Evolutionary conservation across 2,329 filamentous ascomycete species (phyloP).

Genomic region (Xylaria sp.): DNA sequence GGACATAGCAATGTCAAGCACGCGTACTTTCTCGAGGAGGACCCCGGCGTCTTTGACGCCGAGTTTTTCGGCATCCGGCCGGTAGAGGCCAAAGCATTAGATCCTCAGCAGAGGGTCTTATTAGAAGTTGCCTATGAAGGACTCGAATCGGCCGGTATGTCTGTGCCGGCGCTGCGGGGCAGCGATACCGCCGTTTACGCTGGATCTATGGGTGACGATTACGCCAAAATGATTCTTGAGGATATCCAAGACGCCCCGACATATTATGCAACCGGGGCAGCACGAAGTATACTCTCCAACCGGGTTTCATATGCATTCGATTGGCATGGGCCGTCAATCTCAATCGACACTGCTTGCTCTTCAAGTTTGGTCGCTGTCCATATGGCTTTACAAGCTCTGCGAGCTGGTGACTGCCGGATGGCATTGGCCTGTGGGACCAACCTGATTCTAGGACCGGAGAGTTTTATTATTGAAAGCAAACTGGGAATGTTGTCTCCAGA

Average conservation of each 20-base stretch:
- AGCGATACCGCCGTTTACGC: conserved; percentile 19
- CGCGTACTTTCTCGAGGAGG: conserved; percentile 13
- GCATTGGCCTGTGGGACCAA: conserved; percentile 10
- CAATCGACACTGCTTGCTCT: conserved; percentile 14
- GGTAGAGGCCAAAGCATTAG: conserved; percentile 13
- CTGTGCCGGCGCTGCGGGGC: not conserved
- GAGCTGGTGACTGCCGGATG: not conserved
- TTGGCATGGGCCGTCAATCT: conserved; percentile 15
- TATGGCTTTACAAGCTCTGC: conserved; percentile 7
- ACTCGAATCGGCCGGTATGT: conserved; percentile 7
- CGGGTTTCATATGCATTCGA: conserved; percentile 11
- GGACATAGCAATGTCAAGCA: conserved; percentile 16
- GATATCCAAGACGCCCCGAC: not conserved
- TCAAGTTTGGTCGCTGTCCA: conserved; percentile 15
- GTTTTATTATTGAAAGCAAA: conserved; percentile 9
- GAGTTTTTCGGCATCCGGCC: conserved; percentile 16
- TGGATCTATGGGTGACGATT: conserved; percentile 13
- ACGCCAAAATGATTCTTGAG: not conserved
- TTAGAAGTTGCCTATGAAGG: conserved; percentile 17
- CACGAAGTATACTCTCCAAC: not conserved
- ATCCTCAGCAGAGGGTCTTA: conserved; percentile 17
- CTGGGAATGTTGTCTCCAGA: conserved; percentile 37
- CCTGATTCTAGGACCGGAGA: conserved; percentile 7
- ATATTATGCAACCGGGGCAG: conserved; percentile 14
- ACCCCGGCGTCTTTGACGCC: not conserved